phyloP scores from a whole-genome alignment of 371 early-diverging fungal genomes.

The Saksenaea oblongispora region DNA sequence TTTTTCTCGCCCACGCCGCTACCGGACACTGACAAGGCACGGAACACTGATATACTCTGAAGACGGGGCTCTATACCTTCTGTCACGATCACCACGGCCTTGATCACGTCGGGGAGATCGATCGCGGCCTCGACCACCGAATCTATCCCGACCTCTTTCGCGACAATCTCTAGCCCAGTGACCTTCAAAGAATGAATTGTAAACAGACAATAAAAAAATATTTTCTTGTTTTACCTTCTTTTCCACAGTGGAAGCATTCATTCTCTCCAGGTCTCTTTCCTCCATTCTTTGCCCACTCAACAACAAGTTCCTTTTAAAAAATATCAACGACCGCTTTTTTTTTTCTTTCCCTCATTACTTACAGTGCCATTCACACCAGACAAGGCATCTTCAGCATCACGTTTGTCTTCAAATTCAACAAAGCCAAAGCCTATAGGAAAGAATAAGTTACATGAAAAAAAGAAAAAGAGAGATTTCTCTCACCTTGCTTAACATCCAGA shows the following conservation, averaged over 20 bases:
- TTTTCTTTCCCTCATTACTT: slow-evolving; percentile 55
- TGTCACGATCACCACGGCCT: slow-evolving; percentile 31
- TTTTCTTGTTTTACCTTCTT: slow-evolving; percentile 47
- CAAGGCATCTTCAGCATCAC: slow-evolving; percentile 75
- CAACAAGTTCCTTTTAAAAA: slow-evolving; percentile 37
- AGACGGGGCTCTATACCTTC: slow-evolving; percentile 34
- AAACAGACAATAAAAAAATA: neutral
- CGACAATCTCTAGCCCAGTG: slow-evolving; percentile 80
- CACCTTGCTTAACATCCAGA: slow-evolving; percentile 68
- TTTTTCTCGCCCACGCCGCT: slow-evolving; percentile 7
- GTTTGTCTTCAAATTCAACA: slow-evolving; percentile 70
- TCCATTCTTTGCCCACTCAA: slow-evolving; percentile 66
- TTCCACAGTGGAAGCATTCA: slow-evolving; percentile 70
- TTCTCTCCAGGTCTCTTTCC: slow-evolving; percentile 57
- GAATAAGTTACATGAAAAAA: neutral
- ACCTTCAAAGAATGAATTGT: slow-evolving; percentile 36
- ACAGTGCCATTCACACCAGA: slow-evolving; percentile 58
- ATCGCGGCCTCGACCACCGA: slow-evolving; percentile 16
- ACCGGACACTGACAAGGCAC: slow-evolving; percentile 18
- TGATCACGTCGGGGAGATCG: slow-evolving; percentile 31
- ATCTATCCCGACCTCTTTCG: slow-evolving; percentile 35
- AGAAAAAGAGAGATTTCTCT: neutral
- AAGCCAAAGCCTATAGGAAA: slow-evolving; percentile 70
- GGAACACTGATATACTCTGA: slow-evolving; percentile 14
- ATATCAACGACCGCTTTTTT: slow-evolving; percentile 38